A percentile compares a stretch with the other conserved stretches of the same genome.
Evolutionary conservation across 2,329 filamentous ascomycete genomes (phyloP).

Genomic region (Orbilia brochopaga): DNA sequence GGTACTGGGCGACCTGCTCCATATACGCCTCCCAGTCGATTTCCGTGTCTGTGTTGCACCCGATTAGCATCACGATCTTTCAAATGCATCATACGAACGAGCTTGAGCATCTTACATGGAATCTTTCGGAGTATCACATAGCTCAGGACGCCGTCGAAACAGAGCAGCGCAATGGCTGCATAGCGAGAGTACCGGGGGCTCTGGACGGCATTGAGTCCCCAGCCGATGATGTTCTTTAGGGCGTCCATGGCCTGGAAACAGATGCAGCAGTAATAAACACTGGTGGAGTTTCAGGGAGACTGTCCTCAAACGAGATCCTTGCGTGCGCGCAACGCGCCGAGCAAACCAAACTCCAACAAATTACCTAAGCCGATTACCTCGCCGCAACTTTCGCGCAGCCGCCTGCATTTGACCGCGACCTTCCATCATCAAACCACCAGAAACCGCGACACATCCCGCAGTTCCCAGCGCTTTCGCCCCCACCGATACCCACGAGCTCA

Average conservation of each 20-base stretch:
- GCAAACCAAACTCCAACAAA: constrained; percentile 33
- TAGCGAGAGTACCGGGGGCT: constrained; percentile 14
- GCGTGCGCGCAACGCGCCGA: constrained; percentile 5
- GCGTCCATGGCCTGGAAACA: constrained; percentile 14
- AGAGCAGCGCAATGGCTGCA: constrained; percentile 23
- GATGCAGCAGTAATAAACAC: not conserved
- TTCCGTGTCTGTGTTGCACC: constrained; percentile 76
- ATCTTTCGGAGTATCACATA: constrained; percentile 39
- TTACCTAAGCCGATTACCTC: constrained; percentile 5
- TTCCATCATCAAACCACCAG: not conserved
- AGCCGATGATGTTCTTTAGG: constrained; percentile 8
- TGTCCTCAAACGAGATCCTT: not conserved
- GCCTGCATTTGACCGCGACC: not conserved
- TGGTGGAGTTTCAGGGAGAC: not conserved
- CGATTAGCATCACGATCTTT: constrained; percentile 2
- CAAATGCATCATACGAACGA: not conserved
- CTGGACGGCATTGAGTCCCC: constrained; percentile 8
- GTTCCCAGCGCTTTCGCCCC: too few relatives aligned
- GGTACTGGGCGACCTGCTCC: constrained; percentile 82
- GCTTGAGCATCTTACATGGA: constrained; percentile 21
- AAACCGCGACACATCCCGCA: not conserved
- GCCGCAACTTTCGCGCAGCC: constrained; percentile 1
- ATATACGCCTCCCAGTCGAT: constrained; percentile 99
- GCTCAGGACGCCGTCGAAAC: constrained; percentile 36
- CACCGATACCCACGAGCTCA: too few relatives aligned